Conservation (phyloP, 176 grass and related monocot genomes). For the Aegilops longissima region DNA sequence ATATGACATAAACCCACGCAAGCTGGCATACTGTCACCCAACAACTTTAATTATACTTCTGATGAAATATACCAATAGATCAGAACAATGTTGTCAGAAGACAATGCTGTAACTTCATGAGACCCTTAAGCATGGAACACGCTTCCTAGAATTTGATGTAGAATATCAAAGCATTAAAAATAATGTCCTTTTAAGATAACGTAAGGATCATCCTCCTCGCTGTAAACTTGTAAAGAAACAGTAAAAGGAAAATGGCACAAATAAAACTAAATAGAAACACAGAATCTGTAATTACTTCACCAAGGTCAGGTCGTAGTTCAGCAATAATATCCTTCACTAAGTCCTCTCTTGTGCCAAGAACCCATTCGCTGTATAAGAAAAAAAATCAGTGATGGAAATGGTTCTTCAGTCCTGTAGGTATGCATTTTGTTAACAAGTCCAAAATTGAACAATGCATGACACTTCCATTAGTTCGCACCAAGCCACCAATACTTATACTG, state of each 20-base stretch:
- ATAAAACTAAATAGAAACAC: not conserved
- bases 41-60: not conserved
- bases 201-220: not conserved
- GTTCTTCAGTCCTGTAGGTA: not conserved
- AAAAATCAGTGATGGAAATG: conserved; percentile 9
- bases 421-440: conserved; percentile 11
- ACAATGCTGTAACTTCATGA: not conserved
- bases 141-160: conserved; percentile 8
- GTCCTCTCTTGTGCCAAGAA: conserved; percentile 95
- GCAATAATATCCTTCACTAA: conserved; percentile 77
- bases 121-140: conserved; percentile 2
- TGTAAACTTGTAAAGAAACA: not conserved
- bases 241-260: not conserved
- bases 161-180: conserved; percentile 22
- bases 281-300: conserved; percentile 61
- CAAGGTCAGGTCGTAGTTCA: conserved; percentile 85
- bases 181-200: not conserved
- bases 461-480: conserved; percentile 21
- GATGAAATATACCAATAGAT: conserved; percentile 3
- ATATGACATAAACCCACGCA: conserved; percentile 1
- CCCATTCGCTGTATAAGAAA: conserved; percentile 78
- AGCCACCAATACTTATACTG: conserved; percentile 30
- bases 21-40: not conserved
- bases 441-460: conserved; percentile 17
- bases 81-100: not conserved